Base-by-base conservation (phyloP, 31 red algal species). In the Asparagopsis taxiformis region DNA sequence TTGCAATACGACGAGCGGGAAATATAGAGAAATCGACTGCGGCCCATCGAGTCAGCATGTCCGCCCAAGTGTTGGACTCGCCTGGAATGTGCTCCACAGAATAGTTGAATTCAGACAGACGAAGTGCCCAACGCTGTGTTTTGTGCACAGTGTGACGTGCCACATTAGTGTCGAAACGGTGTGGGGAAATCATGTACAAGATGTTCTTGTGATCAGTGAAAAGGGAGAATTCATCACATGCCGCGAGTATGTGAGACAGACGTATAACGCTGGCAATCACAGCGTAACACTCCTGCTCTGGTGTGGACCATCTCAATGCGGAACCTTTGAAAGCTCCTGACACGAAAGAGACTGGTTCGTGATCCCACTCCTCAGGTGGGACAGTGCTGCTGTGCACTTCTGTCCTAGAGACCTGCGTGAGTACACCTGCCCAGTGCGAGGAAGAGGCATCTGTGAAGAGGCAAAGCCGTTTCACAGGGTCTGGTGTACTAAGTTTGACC, bases 91-190 rank as follows among this genome's bases (percentile, higher is more conserved):
- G 79, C 25, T 84, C 68, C 22, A 84, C 43, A 8, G 59, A 56
- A 30, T 55, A 85, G 48, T 66, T 74, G 33, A 74, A 75, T 58
- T 75, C 80, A 30, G 59, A 0, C 19, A 75, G 59, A 30, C 59
- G 53, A 10, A 85, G 46, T 3, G 58, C 80, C 68, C 80, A 85
- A 1, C 69, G 80, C 51, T 74, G 68, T 3, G 31, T n/a, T 46
- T 85, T 85, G 43, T 85, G 32, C 9, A 75, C 70, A 43, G 75
- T 55, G 67, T 85, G 80, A 10, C 80, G 23, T 0, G 55, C 80
- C 26, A 75, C 68, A 56, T 66, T 75, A 15, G 35, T 20, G 10
- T 79, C 0, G 49, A 79, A 79, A 22, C 59, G 59, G 15, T 9
- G 3, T 20, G 60, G 61, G 15, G 75, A 79, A 24, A 79, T 37